Base-by-base conservation (phyloP, 352 stramenopile genomes). In the Phytophthora kernoviae region DNA sequence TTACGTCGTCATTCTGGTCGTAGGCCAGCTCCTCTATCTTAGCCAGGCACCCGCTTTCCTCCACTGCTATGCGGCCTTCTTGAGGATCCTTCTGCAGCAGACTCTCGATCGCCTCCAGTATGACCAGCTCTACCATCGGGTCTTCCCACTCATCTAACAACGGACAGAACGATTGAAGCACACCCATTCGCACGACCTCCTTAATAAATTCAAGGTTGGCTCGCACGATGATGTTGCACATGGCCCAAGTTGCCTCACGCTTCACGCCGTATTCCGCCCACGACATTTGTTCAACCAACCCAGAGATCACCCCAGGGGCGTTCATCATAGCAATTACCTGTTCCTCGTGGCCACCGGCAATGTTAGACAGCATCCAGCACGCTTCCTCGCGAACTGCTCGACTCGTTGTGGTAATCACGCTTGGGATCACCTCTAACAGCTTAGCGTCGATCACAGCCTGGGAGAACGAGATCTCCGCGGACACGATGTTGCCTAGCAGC, bases 311-410 rank as follows among this genome's bases (percentile, higher is more conserved):
- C 2, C 78, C 78, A 1, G 86, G 77, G 5, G 81, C 69, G 17
- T 90, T 74, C 52, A 93, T 84, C 75, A 95, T 83, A 10, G 84
- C 81, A 17, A 81, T 63, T 46, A 93, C 86, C 21, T 93, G 86
- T 36, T 91, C 80, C 5, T 75, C 75, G 20, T 91, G 81, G 0
- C 86, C 81, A 11, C 83, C 84, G 6, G 86, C 84, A 61, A 95
- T 91, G 54, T 95, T 93, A 5, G 84, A 92, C 7, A 95, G 79
- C 79, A 95, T 92, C 86, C 86, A 95, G 61, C 83, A 93, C 43
- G 81, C 84, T 58, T 95, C 86, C 63, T 95, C 86, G 2, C 86
- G 84, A 40, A 95, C 84, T 0, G 83, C 75, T 18, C 86, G 86
- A 51, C 84, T 92, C 4, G 82, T 89, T 45, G 87, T 89, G 5